A percentile compares a stretch with the other conserved stretches of the same genome.
phyloP scores from a whole-genome alignment of 1,284 basidiomycete species.

The Ceratobasidium sp. region DNA sequence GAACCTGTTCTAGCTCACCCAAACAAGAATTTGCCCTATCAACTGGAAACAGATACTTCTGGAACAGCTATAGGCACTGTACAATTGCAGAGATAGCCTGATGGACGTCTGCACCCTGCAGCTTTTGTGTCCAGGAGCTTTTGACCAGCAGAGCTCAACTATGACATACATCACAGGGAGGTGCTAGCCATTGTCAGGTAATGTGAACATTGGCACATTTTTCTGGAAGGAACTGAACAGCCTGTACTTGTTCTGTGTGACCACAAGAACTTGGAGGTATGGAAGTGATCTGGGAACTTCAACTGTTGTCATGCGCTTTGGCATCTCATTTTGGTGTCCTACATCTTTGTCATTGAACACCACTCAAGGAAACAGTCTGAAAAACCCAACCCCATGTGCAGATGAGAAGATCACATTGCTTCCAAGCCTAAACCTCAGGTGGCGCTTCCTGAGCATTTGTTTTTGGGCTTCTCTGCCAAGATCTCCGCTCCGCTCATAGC shows the following conservation, averaged over 20 bases:
- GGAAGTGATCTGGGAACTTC: slow-evolving; percentile 41
- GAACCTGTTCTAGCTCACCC: slow-evolving; percentile 25
- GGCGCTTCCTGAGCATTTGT: too few species aligned
- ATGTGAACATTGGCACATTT: slow-evolving; percentile 45
- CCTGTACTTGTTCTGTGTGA: slow-evolving; percentile 44
- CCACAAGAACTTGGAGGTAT: slow-evolving; percentile 47
- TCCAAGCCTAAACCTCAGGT: neutral
- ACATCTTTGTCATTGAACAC: slow-evolving; percentile 45
- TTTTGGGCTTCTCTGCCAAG: too few species aligned
- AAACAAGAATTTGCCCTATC: slow-evolving; percentile 4
- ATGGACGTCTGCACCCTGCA: slow-evolving; percentile 11
- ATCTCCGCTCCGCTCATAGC: neutral
- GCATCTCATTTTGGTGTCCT: slow-evolving; percentile 43
- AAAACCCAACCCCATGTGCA: slow-evolving; percentile 46
- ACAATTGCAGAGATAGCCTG: neutral
- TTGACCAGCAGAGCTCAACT: slow-evolving; percentile 49
- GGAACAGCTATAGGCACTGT: slow-evolving; percentile 13
- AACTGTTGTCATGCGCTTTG: slow-evolving; percentile 46
- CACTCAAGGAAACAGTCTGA: slow-evolving; percentile 44
- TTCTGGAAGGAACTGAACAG: slow-evolving; percentile 43
- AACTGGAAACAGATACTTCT: slow-evolving; percentile 30
- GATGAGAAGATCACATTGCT: slow-evolving; percentile 39
- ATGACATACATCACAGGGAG: slow-evolving; percentile 51
- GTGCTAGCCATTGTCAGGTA: slow-evolving; percentile 44
- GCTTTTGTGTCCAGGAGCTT: slow-evolving; percentile 9